Evolutionary conservation across 129 eudicot species (phyloP).

Genomic region (Pittosporum tobira): DNA sequence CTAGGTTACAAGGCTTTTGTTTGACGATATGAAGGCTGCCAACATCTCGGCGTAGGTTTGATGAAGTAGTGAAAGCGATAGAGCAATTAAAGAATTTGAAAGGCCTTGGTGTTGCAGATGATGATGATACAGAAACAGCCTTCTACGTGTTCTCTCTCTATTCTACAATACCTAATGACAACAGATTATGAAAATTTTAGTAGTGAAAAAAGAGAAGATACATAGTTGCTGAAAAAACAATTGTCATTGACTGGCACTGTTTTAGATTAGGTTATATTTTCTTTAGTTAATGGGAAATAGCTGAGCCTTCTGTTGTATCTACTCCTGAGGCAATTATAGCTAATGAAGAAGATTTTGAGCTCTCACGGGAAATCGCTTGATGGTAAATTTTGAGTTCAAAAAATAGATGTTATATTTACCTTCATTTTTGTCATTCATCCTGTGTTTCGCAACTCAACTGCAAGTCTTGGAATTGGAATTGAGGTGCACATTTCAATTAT

Average conservation of each 20-base stretch:
- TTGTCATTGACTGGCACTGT: neutral
- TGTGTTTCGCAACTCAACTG: no score
- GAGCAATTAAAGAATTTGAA: conserved; percentile 12
- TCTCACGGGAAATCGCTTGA: neutral
- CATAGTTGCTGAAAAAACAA: neutral
- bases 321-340: no score
- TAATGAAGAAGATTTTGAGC: neutral
- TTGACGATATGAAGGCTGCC: conserved; percentile 25
- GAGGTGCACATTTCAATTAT: no score
- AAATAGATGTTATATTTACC: neutral
- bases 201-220: no score
- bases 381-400: neutral
- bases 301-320: neutral
- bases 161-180: no score
- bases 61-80: conserved; percentile 18
- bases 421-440: no score
- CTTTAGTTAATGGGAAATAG: neutral
- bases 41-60: conserved; percentile 20
- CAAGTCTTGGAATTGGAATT: no score
- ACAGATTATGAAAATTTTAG: no score
- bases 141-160: neutral
- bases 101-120: neutral
- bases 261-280: neutral
- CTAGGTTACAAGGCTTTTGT: conserved; percentile 26
- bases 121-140: conserved; percentile 14